These are phyloP conservation scores for Calvatia gigantea DNA, from an alignment of 768 basidiomycete species.

Conservation along the genomic window DNA sequence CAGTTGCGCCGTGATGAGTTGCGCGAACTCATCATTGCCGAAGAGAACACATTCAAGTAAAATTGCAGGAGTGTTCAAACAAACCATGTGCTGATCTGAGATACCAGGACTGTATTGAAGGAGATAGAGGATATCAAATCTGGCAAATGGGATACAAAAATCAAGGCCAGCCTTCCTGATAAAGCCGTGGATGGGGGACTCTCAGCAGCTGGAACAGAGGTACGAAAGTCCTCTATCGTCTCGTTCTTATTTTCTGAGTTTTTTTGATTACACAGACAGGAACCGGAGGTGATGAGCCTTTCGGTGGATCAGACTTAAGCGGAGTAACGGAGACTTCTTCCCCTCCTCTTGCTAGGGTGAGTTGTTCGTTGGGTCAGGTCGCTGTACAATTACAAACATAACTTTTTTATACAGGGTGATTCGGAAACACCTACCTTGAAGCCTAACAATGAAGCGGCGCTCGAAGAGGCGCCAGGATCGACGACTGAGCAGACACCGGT, in stretches of 20 bases:
- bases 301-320: slow-evolving; percentile 32
- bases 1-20: slow-evolving; percentile 67
- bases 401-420: background rate
- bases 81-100: background rate
- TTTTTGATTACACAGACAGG: background rate
- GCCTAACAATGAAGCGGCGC: background rate
- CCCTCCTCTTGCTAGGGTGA: slow-evolving; percentile 21
- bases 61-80: slow-evolving; percentile 13
- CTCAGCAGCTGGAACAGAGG: background rate
- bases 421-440: slow-evolving; percentile 1
- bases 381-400: background rate
- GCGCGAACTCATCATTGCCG: slow-evolving; percentile 60
- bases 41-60: slow-evolving; percentile 80
- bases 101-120: slow-evolving; percentile 51
- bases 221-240: background rate
- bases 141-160: slow-evolving; percentile 59
- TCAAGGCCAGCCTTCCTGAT: slow-evolving; percentile 30
- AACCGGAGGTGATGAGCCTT: slow-evolving; percentile 21
- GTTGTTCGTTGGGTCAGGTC: slow-evolving; percentile 2
- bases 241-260: background rate
- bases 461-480: background rate
- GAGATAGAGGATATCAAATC: slow-evolving; percentile 78
- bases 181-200: slow-evolving; percentile 7
- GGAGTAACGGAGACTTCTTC: slow-evolving; percentile 30
- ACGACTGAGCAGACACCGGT: background rate